These are phyloP conservation scores for Dictyostelium intermedium DNA, from an alignment of 78 protist species.

Conservation along the genomic window DNA sequence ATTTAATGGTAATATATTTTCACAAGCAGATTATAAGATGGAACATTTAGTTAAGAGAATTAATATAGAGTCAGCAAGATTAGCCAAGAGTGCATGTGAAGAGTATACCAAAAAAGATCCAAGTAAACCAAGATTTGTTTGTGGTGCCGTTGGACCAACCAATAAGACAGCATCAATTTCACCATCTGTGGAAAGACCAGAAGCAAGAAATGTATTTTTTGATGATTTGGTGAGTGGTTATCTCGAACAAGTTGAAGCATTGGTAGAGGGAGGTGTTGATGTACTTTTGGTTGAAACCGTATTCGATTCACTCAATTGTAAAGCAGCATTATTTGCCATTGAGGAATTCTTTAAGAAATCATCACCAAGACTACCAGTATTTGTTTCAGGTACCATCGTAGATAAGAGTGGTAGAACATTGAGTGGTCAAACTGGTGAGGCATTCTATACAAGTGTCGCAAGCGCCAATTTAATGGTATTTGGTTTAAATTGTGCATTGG, in stretches of 20 bases:
- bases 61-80: constrained; percentile 85
- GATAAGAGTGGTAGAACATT: constrained; percentile 97
- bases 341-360: constrained; percentile 85
- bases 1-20: constrained; percentile 91
- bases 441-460: constrained; percentile 90
- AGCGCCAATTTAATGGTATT: constrained; percentile 83
- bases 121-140: constrained; percentile 90
- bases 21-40: constrained; percentile 97
- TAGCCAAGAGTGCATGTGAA: constrained; percentile 72
- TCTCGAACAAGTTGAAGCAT: constrained; percentile 91
- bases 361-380: constrained; percentile 59
- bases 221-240: constrained; percentile 96
- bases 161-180: constrained; percentile 96
- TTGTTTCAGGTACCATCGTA: constrained; percentile 97
- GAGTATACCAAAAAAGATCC: constrained; percentile 76
- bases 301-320: constrained; percentile 98
- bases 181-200: constrained; percentile 97
- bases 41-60: constrained; percentile 85
- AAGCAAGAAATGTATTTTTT: constrained; percentile 89
- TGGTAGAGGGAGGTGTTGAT: constrained; percentile 97
- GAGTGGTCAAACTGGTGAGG: constrained; percentile 98
- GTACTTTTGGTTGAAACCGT: constrained; percentile 98
- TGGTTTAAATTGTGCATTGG: constrained; percentile 99
- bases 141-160: constrained; percentile 99
- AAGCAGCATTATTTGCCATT: constrained; percentile 93